phyloP scores from a whole-genome alignment of 2,329 filamentous ascomycete genomes.

The Calonectria pseudoreteaudii region DNA sequence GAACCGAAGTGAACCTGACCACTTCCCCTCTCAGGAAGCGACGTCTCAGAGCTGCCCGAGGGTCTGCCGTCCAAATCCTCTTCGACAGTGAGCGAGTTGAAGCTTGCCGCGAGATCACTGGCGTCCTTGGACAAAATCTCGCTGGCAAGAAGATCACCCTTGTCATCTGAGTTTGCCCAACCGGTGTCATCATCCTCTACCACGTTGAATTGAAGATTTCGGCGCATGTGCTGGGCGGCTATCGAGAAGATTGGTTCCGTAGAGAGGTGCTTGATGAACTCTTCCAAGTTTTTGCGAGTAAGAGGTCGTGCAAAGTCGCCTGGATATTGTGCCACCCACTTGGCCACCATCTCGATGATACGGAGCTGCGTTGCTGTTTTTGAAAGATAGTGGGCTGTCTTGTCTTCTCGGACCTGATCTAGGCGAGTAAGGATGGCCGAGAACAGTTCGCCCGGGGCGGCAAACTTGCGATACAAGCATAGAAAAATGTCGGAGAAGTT shows the following conservation, averaged over 20 bases:
- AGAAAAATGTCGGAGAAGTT: slow-evolving; percentile 93
- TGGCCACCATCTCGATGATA: slow-evolving; percentile 84
- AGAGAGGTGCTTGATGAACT: slow-evolving; percentile 81
- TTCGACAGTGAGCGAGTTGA: slow-evolving; percentile 62
- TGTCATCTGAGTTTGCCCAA: slow-evolving; percentile 87
- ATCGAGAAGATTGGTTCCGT: slow-evolving; percentile 84
- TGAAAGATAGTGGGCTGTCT: slow-evolving; percentile 75
- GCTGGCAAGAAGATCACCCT: slow-evolving; percentile 49
- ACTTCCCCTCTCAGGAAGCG: slow-evolving; percentile 54
- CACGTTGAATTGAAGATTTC: slow-evolving; percentile 78
- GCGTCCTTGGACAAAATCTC: slow-evolving; percentile 54
- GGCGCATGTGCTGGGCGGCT: slow-evolving; percentile 85
- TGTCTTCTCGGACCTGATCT: slow-evolving; percentile 76
- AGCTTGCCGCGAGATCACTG: slow-evolving; percentile 53
- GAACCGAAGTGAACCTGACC: slow-evolving; percentile 70
- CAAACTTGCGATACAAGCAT: slow-evolving; percentile 94
- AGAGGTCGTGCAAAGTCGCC: slow-evolving; percentile 88
- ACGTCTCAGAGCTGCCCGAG: slow-evolving; percentile 60
- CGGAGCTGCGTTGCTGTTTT: slow-evolving; percentile 86
- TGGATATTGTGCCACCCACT: slow-evolving; percentile 91
- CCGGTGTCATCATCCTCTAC: slow-evolving; percentile 90
- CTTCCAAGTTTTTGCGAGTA: slow-evolving; percentile 78
- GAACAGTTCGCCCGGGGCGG: slow-evolving; percentile 82
- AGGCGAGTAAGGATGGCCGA: slow-evolving; percentile 82
- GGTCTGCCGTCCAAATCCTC: slow-evolving; percentile 58